A percentile compares a stretch with the other conserved stretches of the same genome.
Conservation (phyloP, 331 rosid species). For the Rhamnella rubrinervis region DNA sequence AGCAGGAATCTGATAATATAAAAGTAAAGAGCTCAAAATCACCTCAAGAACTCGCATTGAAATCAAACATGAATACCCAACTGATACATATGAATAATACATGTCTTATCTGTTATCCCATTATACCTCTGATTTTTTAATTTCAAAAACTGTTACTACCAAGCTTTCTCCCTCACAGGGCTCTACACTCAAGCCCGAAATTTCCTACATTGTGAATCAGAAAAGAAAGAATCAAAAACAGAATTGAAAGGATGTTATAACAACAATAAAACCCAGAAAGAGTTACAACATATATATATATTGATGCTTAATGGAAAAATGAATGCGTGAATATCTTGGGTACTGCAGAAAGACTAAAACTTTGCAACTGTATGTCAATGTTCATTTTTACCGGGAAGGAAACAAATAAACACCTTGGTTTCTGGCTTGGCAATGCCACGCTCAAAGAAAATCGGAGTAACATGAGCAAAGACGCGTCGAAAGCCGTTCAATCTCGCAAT, state of each 20-base stretch:
- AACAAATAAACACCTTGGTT: slow-evolving; percentile 57
- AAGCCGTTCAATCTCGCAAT: slow-evolving; percentile 62
- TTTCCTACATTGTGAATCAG: slow-evolving; percentile 51
- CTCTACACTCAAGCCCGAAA: slow-evolving; percentile 93
- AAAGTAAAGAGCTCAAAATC: neutral
- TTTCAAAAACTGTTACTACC: slow-evolving; percentile 75
- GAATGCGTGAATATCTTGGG: neutral
- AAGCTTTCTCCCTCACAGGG: slow-evolving; percentile 75
- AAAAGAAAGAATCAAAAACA: slow-evolving; percentile 1
- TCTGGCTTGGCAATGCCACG: slow-evolving; percentile 92
- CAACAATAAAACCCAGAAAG: too few species aligned
- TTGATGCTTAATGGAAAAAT: too few species aligned
- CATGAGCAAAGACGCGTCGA: slow-evolving; percentile 78
- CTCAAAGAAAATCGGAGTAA: slow-evolving; percentile 89
- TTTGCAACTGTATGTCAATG: too few species aligned
- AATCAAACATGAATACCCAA: neutral
- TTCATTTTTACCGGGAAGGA: too few species aligned
- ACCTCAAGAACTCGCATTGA: neutral
- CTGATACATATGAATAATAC: neutral
- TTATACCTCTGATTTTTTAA: slow-evolving; percentile 73
- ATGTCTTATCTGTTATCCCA: neutral
- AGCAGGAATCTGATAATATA: slow-evolving; percentile 63
- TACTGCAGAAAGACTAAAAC: neutral
- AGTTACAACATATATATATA: too few species aligned
- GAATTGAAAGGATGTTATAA: too few species aligned